A percentile compares a stretch with the other conserved stretches of the same genome.
Conservation (phyloP, 805 yeast species). For the Ogataea methylovora region DNA sequence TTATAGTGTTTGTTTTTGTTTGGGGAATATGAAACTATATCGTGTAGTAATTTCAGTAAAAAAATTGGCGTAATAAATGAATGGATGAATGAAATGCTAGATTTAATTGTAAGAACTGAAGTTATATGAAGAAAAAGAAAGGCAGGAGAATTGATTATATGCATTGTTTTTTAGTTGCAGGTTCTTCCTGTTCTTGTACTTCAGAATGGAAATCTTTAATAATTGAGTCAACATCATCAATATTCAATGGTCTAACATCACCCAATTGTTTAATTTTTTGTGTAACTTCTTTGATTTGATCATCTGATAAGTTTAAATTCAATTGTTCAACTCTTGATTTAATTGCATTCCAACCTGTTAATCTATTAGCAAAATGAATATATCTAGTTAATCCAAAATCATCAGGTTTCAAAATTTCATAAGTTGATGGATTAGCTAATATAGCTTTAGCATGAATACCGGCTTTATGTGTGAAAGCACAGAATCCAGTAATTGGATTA, state of each 20-base stretch:
- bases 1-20: too few species aligned
- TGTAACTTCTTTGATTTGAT: slow-evolving; percentile 50
- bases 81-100: background rate
- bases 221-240: slow-evolving; percentile 55
- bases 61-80: too few species aligned
- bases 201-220: slow-evolving; percentile 47
- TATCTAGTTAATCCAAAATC: slow-evolving; percentile 57
- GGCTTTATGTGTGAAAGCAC: slow-evolving; percentile 59
- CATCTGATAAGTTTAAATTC: slow-evolving; percentile 47
- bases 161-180: slow-evolving; percentile 31
- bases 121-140: background rate
- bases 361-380: slow-evolving; percentile 53
- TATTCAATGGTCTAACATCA: slow-evolving; percentile 51
- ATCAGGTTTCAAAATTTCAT: slow-evolving; percentile 49
- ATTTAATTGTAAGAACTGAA: background rate
- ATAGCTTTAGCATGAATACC: slow-evolving; percentile 60
- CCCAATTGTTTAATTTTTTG: slow-evolving; percentile 48
- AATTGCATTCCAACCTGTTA: slow-evolving; percentile 60
- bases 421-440: slow-evolving; percentile 56
- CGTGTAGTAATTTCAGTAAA: background rate
- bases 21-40: too few species aligned
- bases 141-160: background rate
- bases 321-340: slow-evolving; percentile 54
- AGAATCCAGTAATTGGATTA: slow-evolving; percentile 57
- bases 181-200: slow-evolving; percentile 15